Evolutionary conservation across 257 asterid genomes (phyloP).

Genomic region (Scutellaria baicalensis): DNA sequence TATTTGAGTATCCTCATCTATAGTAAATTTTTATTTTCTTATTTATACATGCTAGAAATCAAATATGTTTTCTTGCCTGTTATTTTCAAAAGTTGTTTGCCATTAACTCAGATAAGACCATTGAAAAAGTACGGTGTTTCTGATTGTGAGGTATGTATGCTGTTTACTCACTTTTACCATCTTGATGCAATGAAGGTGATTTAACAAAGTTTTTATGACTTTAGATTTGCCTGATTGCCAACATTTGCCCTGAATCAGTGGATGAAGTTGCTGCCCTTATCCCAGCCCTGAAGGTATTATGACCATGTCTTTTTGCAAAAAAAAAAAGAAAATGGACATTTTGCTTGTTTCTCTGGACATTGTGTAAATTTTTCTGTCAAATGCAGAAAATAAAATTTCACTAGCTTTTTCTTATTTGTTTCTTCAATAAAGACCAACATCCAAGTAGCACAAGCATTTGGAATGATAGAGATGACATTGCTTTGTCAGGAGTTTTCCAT

Average conservation of each 20-base stretch:
- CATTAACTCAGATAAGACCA: slow-evolving; percentile 65
- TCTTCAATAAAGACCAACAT: neutral
- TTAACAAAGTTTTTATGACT: slow-evolving; percentile 14
- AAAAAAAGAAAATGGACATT: neutral
- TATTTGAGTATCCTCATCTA: slow-evolving; percentile 74
- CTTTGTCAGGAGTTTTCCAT: neutral
- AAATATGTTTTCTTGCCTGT: neutral
- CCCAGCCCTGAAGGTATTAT: slow-evolving; percentile 71
- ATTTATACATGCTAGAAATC: neutral
- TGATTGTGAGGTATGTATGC: slow-evolving; percentile 64
- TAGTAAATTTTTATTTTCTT: neutral
- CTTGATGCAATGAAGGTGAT: neutral
- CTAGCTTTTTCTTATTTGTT: neutral
- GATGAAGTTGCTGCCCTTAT: slow-evolving; percentile 86
- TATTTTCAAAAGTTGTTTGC: slow-evolving; percentile 23
- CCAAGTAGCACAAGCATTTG: neutral
- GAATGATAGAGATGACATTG: neutral
- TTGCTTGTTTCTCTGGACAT: slow-evolving; percentile 4
- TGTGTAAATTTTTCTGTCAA: neutral
- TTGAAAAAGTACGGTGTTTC: slow-evolving; percentile 68
- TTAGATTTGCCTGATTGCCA: slow-evolving; percentile 82
- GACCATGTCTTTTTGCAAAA: slow-evolving; percentile 1
- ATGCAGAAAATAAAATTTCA: neutral
- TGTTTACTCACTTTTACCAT: slow-evolving; percentile 9
- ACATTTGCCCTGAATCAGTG: slow-evolving; percentile 58